Evolutionary conservation across 306 rosid species (phyloP).

Genomic region (Cucumis hystrix): DNA sequence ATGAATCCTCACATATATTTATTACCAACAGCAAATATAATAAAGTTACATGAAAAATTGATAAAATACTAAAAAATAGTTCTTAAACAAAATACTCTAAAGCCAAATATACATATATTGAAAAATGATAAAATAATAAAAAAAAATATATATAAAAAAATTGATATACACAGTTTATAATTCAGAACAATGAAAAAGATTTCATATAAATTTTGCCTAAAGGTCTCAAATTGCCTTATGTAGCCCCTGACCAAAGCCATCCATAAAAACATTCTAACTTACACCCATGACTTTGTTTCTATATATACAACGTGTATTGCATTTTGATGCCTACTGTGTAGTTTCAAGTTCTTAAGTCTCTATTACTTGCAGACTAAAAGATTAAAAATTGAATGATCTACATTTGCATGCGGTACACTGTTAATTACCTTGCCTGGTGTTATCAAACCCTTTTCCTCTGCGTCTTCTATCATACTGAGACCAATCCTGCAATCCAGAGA

Average conservation of each 20-base stretch:
- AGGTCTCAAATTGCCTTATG: neutral
- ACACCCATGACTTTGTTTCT: neutral
- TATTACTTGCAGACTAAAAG: neutral
- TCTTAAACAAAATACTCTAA: neutral
- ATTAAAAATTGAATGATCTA: neutral
- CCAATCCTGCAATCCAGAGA: conserved; percentile 38
- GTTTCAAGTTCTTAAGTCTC: neutral
- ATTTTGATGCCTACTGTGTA: neutral
- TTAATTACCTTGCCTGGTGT: conserved; percentile 68
- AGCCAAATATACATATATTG: neutral
- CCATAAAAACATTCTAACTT: neutral
- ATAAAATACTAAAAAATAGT: neutral
- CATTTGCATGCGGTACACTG: neutral
- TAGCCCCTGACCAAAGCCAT: neutral
- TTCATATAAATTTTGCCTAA: neutral
- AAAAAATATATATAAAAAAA: neutral
- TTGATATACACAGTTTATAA: neutral
- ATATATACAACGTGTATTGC: neutral
- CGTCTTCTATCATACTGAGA: conserved; percentile 71
- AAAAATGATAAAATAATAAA: neutral
- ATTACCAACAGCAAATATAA: neutral
- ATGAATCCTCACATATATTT: neutral
- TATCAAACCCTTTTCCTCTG: conserved; percentile 63
- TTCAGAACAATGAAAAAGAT: neutral
- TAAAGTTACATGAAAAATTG: neutral